Conservation (phyloP, 495 filamentous ascomycete species). For the Cercophora newfieldiana region DNA sequence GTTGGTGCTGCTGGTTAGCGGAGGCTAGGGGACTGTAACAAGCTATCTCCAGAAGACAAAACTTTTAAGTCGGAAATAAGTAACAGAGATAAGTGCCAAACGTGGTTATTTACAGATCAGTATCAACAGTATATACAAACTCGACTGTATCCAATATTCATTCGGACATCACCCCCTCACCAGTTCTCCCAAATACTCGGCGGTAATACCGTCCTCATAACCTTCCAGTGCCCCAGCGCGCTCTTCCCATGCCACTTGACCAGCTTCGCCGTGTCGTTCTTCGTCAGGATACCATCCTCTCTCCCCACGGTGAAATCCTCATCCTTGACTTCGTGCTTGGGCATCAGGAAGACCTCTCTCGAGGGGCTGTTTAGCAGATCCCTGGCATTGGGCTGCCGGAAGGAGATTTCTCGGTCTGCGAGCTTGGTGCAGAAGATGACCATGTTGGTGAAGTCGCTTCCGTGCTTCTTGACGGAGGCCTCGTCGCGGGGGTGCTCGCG, state of each 20-base stretch:
- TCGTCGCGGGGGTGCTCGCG: conserved; percentile 65
- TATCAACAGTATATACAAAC: conserved; percentile 4
- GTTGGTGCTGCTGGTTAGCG: no score
- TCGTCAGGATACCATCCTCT: conserved; percentile 49
- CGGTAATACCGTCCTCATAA: conserved; percentile 87
- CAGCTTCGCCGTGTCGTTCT: conserved; percentile 59
- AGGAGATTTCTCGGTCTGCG: conserved; percentile 47
- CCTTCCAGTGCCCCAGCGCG: conserved; percentile 81
- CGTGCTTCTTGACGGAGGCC: conserved; percentile 41
- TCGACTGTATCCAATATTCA: not conserved
- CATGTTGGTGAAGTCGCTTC: conserved; percentile 84
- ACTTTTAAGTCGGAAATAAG: no score
- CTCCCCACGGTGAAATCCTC: conserved; percentile 41
- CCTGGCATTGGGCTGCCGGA: conserved; percentile 62
- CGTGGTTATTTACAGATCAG: not conserved
- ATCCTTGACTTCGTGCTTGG: conserved; percentile 69
- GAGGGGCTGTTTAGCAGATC: conserved; percentile 75
- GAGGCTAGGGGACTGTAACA: no score
- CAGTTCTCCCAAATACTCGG: conserved; percentile 82
- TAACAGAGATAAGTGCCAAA: not conserved
- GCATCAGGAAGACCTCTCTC: conserved; percentile 66
- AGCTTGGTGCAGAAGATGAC: conserved; percentile 70
- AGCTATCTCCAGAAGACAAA: no score
- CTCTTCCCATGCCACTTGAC: conserved; percentile 68
- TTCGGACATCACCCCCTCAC: conserved; percentile 53